Conservation (phyloP, 148 eudicot genomes). For the Fagopyrum tataricum region DNA sequence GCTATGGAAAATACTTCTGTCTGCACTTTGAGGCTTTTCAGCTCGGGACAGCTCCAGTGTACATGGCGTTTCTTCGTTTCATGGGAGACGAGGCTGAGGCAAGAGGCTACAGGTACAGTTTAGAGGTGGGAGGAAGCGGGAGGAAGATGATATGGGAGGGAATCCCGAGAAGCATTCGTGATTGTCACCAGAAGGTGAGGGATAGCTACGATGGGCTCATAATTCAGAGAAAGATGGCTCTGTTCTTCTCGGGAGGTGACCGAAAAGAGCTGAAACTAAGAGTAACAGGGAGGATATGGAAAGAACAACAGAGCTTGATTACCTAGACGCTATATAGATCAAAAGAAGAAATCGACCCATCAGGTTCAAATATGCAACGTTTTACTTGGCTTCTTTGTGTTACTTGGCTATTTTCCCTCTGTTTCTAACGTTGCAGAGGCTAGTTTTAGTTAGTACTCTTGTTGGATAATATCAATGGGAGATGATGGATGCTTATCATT, state of each 20-base stretch:
- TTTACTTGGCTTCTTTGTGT: not conserved
- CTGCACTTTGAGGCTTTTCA: constrained; percentile 57
- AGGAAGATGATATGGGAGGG: constrained; percentile 55
- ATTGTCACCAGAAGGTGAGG: constrained; percentile 43
- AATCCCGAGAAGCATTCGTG: constrained; percentile 54
- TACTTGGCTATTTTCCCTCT: not conserved
- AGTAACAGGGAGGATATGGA: constrained; percentile 43
- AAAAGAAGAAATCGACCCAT: not conserved
- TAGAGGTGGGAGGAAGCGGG: constrained; percentile 45
- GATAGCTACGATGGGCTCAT: constrained; percentile 57
- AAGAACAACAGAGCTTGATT: constrained; percentile 22
- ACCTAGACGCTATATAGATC: not conserved
- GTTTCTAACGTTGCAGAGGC: not conserved
- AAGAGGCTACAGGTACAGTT: constrained; percentile 33
- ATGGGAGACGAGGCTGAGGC: constrained; percentile 67
- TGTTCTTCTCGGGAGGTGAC: constrained; percentile 46
- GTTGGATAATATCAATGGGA: not conserved
- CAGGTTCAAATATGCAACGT: not conserved
- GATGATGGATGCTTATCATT: not conserved
- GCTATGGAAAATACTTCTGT: constrained; percentile 32
- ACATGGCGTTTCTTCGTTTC: constrained; percentile 52
- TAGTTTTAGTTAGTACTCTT: not conserved
- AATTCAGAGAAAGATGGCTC: constrained; percentile 40
- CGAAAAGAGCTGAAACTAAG: constrained; percentile 42
- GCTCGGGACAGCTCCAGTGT: constrained; percentile 45